phyloP scores from a whole-genome alignment of 108 stramenopile genomes.

The Pseudonitzschia multiseries region DNA sequence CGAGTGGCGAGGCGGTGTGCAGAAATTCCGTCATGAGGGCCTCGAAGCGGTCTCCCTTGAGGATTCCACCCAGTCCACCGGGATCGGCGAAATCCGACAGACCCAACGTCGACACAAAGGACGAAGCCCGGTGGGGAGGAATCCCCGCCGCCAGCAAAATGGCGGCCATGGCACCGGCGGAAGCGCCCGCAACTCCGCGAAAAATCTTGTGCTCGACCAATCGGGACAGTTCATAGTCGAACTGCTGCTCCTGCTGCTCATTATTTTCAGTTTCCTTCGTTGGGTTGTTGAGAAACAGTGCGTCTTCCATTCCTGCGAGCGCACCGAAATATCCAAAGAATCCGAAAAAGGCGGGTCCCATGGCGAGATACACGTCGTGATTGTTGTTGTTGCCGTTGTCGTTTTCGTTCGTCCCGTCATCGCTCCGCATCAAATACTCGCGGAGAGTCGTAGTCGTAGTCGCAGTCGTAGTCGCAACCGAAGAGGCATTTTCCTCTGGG shows the following conservation, averaged over 20 bases:
- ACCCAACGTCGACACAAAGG: slow-evolving; percentile 49
- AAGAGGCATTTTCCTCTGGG: not conserved
- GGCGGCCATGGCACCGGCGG: slow-evolving; percentile 85
- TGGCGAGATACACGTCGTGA: slow-evolving; percentile 62
- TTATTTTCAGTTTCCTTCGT: no score
- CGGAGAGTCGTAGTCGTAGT: not conserved
- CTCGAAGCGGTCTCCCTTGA: slow-evolving; percentile 71
- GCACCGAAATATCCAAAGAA: slow-evolving; percentile 82
- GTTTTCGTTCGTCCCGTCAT: not conserved
- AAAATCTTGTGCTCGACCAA: slow-evolving; percentile 17
- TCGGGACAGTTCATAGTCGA: no score
- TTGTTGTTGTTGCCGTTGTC: not conserved
- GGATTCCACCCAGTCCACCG: slow-evolving; percentile 49
- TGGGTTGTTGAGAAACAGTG: not conserved
- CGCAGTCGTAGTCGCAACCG: no score
- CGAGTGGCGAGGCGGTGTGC: not conserved
- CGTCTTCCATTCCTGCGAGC: slow-evolving; percentile 61
- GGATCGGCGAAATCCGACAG: slow-evolving; percentile 62
- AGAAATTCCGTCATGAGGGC: slow-evolving; percentile 55
- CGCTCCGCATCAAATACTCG: not conserved
- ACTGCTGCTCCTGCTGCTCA: no score
- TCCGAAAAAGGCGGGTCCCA: slow-evolving; percentile 85
- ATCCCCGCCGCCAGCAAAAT: slow-evolving; percentile 68
- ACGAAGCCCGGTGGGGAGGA: slow-evolving; percentile 52
- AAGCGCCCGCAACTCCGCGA: slow-evolving; percentile 67